Base-by-base conservation (phyloP, 2,329 filamentous ascomycete species). In the Pleurostoma richardsiae region DNA sequence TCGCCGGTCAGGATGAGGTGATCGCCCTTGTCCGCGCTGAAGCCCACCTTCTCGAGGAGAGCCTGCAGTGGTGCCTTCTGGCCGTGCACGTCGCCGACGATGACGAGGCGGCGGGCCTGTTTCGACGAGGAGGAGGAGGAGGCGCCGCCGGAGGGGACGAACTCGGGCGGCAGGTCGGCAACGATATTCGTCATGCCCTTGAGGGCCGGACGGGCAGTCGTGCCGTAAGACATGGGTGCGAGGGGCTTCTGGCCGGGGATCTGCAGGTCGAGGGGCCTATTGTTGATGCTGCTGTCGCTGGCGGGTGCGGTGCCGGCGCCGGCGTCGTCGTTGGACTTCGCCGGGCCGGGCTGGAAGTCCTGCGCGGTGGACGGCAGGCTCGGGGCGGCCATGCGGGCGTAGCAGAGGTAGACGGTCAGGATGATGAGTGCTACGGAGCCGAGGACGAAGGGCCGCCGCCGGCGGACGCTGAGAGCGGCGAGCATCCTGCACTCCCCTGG, bases 21-120 rank as follows among this genome's bases (percentile, higher is more conserved):
- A 63, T 95, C 92, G 42, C 69, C 72, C 10, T 73, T 68, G 29
- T 67, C 46, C 33, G 52, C 61, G 49, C 85, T 65, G 65, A 89
- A 92, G 11, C 73, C 62, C 27, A 86, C 70, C 58, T 88, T 83
- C 4, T 76, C 62, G 29, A 97, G 76, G 10, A 97, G 74, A 11
- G 73, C 61, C 62, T 74, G 67, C 61, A 89, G 74, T 51, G 90
- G 79, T 10, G 77, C 63, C 55, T 81, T 81, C 72, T 94, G 94
- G 42, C 94, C 94, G 69, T 97, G 92, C 10, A 97, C 89, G 68
- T 99, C 94, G 46, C 94, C 92, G 31, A 97, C 74, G 50, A 97
- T 74, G 31, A 97, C 72, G 28, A 99, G 70, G 19, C 90, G 74
- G 45, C 29, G 56, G 41, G 4, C 48, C 19, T 19, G 19, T 19